Evolutionary conservation across 345 rosid species (phyloP).

Genomic region (Ricinus communis): DNA sequence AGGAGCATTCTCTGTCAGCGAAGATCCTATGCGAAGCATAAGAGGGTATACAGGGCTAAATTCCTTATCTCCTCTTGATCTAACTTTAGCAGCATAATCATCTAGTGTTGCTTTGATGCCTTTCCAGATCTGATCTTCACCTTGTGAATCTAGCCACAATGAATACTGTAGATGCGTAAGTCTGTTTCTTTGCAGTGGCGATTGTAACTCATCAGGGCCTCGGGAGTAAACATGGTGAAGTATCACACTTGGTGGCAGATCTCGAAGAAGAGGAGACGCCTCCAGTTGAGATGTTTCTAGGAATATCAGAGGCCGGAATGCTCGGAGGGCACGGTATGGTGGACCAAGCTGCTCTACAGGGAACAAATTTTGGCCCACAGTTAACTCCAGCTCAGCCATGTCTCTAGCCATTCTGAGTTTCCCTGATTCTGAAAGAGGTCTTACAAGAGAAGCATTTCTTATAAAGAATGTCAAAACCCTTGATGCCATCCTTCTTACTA

Average conservation of each 20-base stretch:
- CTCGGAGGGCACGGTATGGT: constrained; percentile 93
- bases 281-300: constrained; percentile 83
- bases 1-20: constrained; percentile 53
- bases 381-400: constrained; percentile 98
- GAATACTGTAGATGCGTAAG: constrained; percentile 84
- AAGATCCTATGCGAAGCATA: constrained; percentile 82
- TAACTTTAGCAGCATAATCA: constrained; percentile 77
- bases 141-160: constrained; percentile 90
- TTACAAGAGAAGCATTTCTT: constrained; percentile 87
- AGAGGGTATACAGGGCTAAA: constrained; percentile 94
- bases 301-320: constrained; percentile 90
- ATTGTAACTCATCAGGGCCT: constrained; percentile 85
- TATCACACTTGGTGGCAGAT: constrained; percentile 81
- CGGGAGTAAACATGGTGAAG: constrained; percentile 92
- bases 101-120: constrained; percentile 93
- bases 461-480: constrained; percentile 85
- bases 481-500: constrained; percentile 82
- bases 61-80: constrained; percentile 94
- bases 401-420: constrained; percentile 95
- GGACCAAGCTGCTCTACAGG: constrained; percentile 98
- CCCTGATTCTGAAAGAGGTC: constrained; percentile 97
- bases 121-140: constrained; percentile 98
- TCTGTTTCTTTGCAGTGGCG: constrained; percentile 86
- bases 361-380: constrained; percentile 89
- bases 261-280: constrained; percentile 82